Percentiles rank a stretch among this genome's conserved stretches.
Conservation (phyloP, 2,329 filamentous ascomycete genomes). For the Chrysosporium queenslandicum region DNA sequence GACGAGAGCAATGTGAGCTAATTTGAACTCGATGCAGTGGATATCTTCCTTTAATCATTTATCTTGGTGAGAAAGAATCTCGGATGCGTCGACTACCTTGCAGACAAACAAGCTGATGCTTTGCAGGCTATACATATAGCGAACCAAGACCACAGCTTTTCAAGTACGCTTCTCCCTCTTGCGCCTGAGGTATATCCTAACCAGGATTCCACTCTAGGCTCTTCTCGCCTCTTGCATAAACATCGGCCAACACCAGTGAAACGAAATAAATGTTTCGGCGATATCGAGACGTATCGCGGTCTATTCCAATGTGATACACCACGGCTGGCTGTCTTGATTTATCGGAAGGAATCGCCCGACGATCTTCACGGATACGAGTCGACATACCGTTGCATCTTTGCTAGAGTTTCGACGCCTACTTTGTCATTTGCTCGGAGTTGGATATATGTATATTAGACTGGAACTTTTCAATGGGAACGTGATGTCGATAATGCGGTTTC, state of each 20-base stretch:
- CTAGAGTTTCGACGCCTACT: background rate
- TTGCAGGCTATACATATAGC: slow-evolving; percentile 79
- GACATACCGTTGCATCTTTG: background rate
- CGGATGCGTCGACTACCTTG: background rate
- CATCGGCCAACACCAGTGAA: background rate
- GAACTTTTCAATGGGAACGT: slow-evolving; percentile 6
- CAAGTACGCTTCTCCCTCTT: slow-evolving; percentile 43
- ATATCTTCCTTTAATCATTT: slow-evolving; percentile 92
- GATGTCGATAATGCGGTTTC: background rate
- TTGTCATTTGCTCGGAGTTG: slow-evolving; percentile 11
- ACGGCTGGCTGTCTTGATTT: background rate
- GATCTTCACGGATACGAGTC: background rate
- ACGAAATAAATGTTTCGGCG: background rate
- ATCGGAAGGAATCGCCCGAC: background rate
- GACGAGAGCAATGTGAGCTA: background rate
- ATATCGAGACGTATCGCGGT: background rate
- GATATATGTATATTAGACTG: slow-evolving; percentile 12
- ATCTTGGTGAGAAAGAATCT: slow-evolving; percentile 60
- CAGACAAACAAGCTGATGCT: slow-evolving; percentile 9
- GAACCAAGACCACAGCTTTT: slow-evolving; percentile 76
- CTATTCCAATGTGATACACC: background rate
- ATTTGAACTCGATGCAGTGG: slow-evolving; percentile 49
- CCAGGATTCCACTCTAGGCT: slow-evolving; percentile 24
- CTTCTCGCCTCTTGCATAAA: slow-evolving; percentile 37
- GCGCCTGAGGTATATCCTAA: background rate